A percentile compares a stretch with the other conserved stretches of the same genome.
Conservation (phyloP, 306 rosid genomes). For the Alnus rubra region DNA sequence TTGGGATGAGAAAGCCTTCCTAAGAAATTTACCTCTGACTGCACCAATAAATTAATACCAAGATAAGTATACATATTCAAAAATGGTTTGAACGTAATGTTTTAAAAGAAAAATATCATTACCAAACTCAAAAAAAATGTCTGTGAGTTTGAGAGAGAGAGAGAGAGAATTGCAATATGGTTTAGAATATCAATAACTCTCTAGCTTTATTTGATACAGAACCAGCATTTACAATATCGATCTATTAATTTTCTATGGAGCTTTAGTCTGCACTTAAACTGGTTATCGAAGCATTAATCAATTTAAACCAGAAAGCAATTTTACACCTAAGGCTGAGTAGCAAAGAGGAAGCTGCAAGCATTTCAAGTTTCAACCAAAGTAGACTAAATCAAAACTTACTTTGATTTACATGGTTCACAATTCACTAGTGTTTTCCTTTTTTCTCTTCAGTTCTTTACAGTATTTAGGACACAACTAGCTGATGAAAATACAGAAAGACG, state of each 20-base stretch:
- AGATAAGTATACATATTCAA: neutral
- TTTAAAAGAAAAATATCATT: neutral
- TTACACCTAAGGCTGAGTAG: neutral
- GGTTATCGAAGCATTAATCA: neutral
- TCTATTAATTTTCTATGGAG: neutral
- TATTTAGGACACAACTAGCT: neutral
- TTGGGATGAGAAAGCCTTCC: conserved; percentile 92
- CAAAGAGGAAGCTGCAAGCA: neutral
- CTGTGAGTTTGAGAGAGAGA: neutral
- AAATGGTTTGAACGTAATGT: neutral
- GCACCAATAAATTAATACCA: conserved; percentile 38
- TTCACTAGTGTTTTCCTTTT: neutral
- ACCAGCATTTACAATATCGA: neutral
- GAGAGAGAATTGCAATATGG: neutral
- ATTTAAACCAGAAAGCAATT: neutral
- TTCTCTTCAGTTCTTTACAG: neutral
- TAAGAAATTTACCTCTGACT: conserved; percentile 88
- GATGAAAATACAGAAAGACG: neutral
- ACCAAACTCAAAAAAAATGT: neutral
- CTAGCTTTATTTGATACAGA: neutral
- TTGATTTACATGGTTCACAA: neutral
- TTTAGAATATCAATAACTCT: neutral
- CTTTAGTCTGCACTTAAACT: neutral
- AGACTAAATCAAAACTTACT: neutral
- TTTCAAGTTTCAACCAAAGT: neutral